These are phyloP conservation scores for Nakaseomyces nivariensis DNA, from an alignment of 1,139 yeast species.

Conservation along the genomic window DNA sequence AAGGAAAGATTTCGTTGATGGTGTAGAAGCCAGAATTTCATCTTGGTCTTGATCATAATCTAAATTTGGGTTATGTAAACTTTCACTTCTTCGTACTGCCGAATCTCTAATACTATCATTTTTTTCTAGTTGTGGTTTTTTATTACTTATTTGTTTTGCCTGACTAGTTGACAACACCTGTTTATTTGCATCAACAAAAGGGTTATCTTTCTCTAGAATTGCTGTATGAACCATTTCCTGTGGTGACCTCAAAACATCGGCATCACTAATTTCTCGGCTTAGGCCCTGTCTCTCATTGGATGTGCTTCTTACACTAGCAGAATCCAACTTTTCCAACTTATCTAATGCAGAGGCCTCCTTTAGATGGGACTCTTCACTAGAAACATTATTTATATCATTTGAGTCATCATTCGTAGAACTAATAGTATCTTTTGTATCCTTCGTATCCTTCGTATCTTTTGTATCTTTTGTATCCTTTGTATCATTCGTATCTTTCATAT, in stretches of 20 bases:
- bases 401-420: background rate
- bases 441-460: too few relatives aligned
- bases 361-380: background rate
- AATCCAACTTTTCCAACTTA: background rate
- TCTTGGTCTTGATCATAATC: constrained; percentile 15
- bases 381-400: too few relatives aligned
- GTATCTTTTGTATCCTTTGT: too few relatives aligned
- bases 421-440: background rate
- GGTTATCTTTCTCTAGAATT: constrained; percentile 25
- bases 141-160: background rate
- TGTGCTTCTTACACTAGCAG: too few relatives aligned
- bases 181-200: constrained; percentile 15
- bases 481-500: too few relatives aligned
- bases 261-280: constrained; percentile 1
- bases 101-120: constrained; percentile 4
- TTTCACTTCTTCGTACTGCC: constrained; percentile 5
- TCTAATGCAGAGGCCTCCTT: background rate
- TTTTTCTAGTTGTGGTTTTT: background rate
- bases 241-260: background rate
- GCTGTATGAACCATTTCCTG: constrained; percentile 20
- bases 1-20: background rate
- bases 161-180: background rate
- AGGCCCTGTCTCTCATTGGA: background rate
- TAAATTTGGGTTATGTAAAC: constrained; percentile 17
- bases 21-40: constrained; percentile 11